These are phyloP conservation scores for Naegleria fowleri DNA, from an alignment of 208 protist genomes.

Conservation along the genomic window DNA sequence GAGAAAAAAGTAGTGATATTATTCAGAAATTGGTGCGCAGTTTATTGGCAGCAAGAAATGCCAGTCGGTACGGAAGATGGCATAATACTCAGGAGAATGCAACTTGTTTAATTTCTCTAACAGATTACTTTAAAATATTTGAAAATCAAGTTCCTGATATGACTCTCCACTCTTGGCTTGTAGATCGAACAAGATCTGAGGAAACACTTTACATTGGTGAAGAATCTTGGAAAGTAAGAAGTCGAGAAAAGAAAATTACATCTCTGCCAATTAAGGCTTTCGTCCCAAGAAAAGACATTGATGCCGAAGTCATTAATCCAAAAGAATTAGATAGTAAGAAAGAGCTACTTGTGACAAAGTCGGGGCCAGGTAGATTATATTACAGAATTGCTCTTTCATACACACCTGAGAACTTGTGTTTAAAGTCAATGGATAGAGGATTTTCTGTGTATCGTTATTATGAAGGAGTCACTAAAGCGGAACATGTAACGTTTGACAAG, in stretches of 20 bases:
- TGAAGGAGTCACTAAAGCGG: background rate
- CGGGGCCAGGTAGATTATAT: background rate
- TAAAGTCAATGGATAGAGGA: background rate
- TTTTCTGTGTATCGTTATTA: background rate
- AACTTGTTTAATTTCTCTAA: background rate
- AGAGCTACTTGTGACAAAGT: background rate
- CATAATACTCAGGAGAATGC: slow-evolving; percentile 17
- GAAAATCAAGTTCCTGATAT: background rate
- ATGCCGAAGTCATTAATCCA: background rate
- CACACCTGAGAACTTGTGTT: background rate
- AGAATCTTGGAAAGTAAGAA: slow-evolving; percentile 4
- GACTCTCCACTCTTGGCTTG: background rate
- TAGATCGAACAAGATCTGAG: background rate
- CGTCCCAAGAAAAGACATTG: background rate
- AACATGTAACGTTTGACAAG: background rate
- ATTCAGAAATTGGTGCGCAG: background rate
- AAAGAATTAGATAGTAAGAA: background rate
- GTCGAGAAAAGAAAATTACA: slow-evolving; percentile 12
- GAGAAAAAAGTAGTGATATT: background rate
- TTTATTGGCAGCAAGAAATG: background rate
- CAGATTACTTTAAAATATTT: background rate
- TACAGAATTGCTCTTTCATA: slow-evolving; percentile 18
- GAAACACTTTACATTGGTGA: background rate
- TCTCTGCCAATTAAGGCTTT: background rate
- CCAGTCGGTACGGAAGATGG: background rate